Evolutionary conservation across 805 yeast genomes (phyloP), one percentile per base, ranked within the genome.

Genomic region (Candida andamanensis): DNA sequence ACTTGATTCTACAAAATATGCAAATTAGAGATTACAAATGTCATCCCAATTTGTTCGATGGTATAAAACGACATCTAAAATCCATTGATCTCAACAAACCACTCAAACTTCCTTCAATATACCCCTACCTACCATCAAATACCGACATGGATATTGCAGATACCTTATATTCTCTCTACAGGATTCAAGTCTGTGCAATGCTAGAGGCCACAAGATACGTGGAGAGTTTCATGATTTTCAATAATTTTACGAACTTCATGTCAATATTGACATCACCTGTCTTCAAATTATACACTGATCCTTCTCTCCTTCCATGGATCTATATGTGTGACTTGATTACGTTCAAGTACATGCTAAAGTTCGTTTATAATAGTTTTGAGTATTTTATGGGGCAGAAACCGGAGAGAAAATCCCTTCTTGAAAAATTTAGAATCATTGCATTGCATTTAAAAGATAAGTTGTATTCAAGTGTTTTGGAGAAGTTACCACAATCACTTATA

Each of bases 151-250:
- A 79, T 44, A 69, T 76, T 21, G 77, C 78, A 3, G 76, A 73
- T 13, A 77, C 85, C 0, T 59, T 85, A 29, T 70, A 68, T 35
- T 75, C 78, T 3, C 52, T 79, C 13, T 84, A 84, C 57, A 71
- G 67, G 37, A 67, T 77, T 6, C 80, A 81, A 49, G 80, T 86
- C 47, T 71, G 72, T 23, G 55, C 78, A 5, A 55, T 83, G 19
- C 76, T 82, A 38, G 85, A 82, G 40, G 67, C 76, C 29, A 57
- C 85, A 35, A 64, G 89, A 40, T 78, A 65, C 47, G 71, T 85
- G 76, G 83, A 80, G 36, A 54, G 80, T 36, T 76, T 74, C 37
- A 74, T 74, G 45, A 56, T 86, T 20, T 69, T 78, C 32, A 58
- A 69, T n/a, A 56, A 72, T 17, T 54, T 83, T 29, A 49, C 64